phyloP scores from a whole-genome alignment of 2,329 filamentous ascomycete species.

The Parastagonospora nodorum region DNA sequence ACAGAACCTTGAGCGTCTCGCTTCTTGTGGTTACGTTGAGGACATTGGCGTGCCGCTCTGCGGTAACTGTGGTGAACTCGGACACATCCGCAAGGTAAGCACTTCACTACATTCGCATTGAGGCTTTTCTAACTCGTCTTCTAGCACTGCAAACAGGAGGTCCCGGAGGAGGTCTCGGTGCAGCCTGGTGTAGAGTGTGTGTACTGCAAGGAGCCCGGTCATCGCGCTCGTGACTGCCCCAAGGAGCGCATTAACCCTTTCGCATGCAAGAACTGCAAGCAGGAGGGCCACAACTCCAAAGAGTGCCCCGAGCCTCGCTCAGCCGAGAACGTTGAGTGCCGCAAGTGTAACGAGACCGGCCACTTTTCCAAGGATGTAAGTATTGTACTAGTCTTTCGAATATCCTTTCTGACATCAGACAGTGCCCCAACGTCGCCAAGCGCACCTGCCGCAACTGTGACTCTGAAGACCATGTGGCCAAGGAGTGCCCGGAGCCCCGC shows the following conservation, averaged over 20 bases:
- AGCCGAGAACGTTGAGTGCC: conserved; percentile 65
- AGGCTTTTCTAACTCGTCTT: conserved; percentile 4
- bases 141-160: conserved; percentile 65
- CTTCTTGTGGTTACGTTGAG: conserved; percentile 68
- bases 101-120: fast-evolving
- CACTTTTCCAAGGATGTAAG: conserved; percentile 44
- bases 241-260: conserved; percentile 62
- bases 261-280: conserved; percentile 72
- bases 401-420: conserved; percentile 17
- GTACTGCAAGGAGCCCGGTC: conserved; percentile 68
- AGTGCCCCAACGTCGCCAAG: conserved; percentile 39
- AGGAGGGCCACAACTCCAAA: conserved; percentile 43
- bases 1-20: conserved; percentile 68
- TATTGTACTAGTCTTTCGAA: background rate
- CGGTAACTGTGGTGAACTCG: conserved; percentile 66
- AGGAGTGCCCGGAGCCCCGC: conserved; percentile 44
- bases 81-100: conserved; percentile 59
- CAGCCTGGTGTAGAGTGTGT: conserved; percentile 61
- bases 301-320: conserved; percentile 54
- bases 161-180: conserved; percentile 52
- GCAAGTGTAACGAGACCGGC: conserved; percentile 63
- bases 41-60: conserved; percentile 65
- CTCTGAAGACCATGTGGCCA: conserved; percentile 43
- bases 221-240: conserved; percentile 70
- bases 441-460: conserved; percentile 46